Evolutionary conservation across 192 early-diverging fungal genomes (phyloP), one percentile per base, ranked within the genome.

Genomic region (Gaertneriomyces semiglobifer): DNA sequence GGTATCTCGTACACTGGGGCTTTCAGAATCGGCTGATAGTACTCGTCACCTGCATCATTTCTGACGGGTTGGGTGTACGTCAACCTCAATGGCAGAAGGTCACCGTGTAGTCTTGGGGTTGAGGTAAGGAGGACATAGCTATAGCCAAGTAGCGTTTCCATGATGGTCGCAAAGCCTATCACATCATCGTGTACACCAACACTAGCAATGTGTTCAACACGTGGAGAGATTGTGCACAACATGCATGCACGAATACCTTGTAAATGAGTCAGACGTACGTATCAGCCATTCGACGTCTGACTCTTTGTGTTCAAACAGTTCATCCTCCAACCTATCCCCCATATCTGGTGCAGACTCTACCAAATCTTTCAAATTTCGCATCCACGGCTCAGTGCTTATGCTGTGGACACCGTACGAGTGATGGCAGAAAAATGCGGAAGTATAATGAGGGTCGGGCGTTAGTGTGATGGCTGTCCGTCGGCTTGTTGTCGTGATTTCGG

Each of bases 81-180:
- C 18, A 53, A 25, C 18, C 44, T 42, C 12, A 48, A 47, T 33
- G 72, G 48, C 33, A 71, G 64, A 44, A 69, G 54, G 54, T 68
- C 53, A 2, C 86, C 85, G 51, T 85, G 75, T 2, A 89, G 67
- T 47, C 83, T 80, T 46, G 71, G 76, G 11, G 82, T 76, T 0
- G 78, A 75, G 7, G 86, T 84, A 50, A 88, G 50, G 6, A 82
- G 68, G 14, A 92, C 51, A 11, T 89, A 66, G 33, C 86, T 88
- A 62, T 89, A 88, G n/a, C 88, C 87, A 41, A 92, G 73, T 54
- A 85, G 91, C 3, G 81, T 60, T 53, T 90, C 89, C 4, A 80
- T 81, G 5, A 91, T 63, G 7, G 85, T 65, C 3, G 71, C 74
- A 6, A 84, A 74, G 11, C 90, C 91, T 64, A 87, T 71, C 43